phyloP scores from a whole-genome alignment of 768 basidiomycete species.

The Udeniomyces megalosporus region DNA sequence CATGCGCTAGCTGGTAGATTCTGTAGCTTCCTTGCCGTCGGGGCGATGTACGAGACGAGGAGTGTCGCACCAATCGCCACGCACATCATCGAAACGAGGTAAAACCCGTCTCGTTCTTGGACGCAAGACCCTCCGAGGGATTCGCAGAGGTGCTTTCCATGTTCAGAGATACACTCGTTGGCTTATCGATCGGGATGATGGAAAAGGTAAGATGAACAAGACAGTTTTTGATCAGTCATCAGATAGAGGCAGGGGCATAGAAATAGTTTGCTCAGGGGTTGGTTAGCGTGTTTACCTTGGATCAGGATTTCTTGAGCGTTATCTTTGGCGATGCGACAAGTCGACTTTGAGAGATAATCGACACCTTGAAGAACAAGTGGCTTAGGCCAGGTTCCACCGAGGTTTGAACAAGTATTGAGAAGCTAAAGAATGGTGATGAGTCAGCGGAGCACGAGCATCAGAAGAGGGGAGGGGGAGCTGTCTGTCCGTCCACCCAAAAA shows the following conservation, averaged over 20 bases:
- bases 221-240: no score
- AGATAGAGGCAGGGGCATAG: no score
- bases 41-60: conserved; percentile 59
- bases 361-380: conserved; percentile 94
- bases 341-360: conserved; percentile 71
- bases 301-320: conserved; percentile 22
- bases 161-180: conserved; percentile 79
- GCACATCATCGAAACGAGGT: conserved; percentile 64
- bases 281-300: conserved; percentile 34
- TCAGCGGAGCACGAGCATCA: background rate
- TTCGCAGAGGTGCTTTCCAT: conserved; percentile 63
- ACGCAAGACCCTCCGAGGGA: conserved; percentile 63
- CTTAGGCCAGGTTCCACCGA: conserved; percentile 92
- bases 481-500: background rate
- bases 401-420: conserved; percentile 84
- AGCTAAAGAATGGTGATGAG: conserved; percentile 37
- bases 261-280: no score
- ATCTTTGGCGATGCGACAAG: conserved; percentile 50
- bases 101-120: conserved; percentile 81
- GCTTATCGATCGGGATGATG: conserved; percentile 40
- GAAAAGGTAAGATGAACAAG: conserved; percentile 21
- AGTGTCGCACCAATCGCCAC: conserved; percentile 56
- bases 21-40: conserved; percentile 71
- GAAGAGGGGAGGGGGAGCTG: background rate
- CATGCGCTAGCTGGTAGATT: conserved; percentile 19